Base-by-base conservation (phyloP, 31 red algal species). In the Asparagopsis taxiformis region DNA sequence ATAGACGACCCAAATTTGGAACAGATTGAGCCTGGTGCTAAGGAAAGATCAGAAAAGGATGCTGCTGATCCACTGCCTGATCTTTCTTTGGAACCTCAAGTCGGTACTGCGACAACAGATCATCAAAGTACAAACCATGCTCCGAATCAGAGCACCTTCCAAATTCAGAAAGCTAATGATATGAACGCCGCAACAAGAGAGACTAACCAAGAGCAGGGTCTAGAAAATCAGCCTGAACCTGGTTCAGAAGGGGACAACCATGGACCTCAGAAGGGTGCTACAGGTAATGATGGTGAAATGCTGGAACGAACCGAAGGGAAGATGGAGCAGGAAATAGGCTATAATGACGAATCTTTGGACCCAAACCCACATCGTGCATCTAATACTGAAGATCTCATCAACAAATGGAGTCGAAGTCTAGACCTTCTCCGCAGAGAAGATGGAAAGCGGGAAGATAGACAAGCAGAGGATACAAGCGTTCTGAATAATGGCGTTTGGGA, bases 341-440 rank as follows among this genome's bases (percentile, higher is more conserved):
- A 46, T 46, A 46, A 46, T 6, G 13, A 46, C 13, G 41, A 46
- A 9, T 46, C 41, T 46, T 46, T 46, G 13, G 41, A 46, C 41
- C 41, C 41, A 46, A 46, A 46, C 41, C 41, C 41, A 46, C 41
- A 46, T 46, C 41, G 41, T 13, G 41, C 41, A 46, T 46, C 41
- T 46, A 46, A 46, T 13, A 46, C 41, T 46, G 41, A 46, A 46
- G 41, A 46, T 46, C 41, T 46, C 13, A 46, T 46, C 41, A 13
- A 13, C 41, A 6, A 46, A 46, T 46, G 41, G 41, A 46, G 41
- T 13, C 6, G 41, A 46, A 46, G 41, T 13, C 41, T 46, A 9
- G 8, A 46, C 6, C 6, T 64, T 22, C 8, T 15, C 5, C 28
- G 23, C 13, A 34, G 41, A 44, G 63, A 46, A 24, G 20, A 68